phyloP scores from a whole-genome alignment of 1,139 yeast genomes.

The Yarrowia galli region DNA sequence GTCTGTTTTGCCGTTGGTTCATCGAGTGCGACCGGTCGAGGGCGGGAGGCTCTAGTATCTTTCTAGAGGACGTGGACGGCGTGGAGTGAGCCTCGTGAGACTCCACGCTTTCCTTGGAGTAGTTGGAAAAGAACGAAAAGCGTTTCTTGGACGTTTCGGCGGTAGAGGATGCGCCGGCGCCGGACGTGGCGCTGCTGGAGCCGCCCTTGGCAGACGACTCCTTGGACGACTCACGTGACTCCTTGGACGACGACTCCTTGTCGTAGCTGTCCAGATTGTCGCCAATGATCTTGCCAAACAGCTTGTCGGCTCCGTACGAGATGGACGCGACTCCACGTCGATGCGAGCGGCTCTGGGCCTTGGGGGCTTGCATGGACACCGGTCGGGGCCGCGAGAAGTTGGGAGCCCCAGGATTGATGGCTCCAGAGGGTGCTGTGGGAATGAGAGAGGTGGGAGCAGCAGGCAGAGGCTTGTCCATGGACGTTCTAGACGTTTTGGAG shows the following conservation, averaged over 20 bases:
- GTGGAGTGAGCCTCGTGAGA: constrained; percentile 3
- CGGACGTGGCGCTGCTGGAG: neutral
- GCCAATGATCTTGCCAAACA: constrained; percentile 47
- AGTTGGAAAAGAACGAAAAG: constrained; percentile 38
- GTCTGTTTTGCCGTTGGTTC: constrained; percentile 45
- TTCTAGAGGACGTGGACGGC: constrained; percentile 40
- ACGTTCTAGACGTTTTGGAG: neutral
- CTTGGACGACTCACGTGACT: neutral
- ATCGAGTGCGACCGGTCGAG: constrained; percentile 42
- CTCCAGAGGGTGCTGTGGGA: constrained; percentile 4
- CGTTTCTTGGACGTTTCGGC: constrained; percentile 14
- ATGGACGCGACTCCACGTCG: constrained; percentile 47
- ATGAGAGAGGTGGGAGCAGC: neutral
- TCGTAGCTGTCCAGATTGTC: constrained; percentile 1
- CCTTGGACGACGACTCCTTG: neutral
- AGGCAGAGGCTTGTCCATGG: constrained; percentile 11
- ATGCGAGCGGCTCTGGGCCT: constrained; percentile 41
- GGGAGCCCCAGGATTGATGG: constrained; percentile 19
- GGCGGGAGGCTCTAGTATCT: constrained; percentile 45
- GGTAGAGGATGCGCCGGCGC: neutral
- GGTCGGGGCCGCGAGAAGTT: constrained; percentile 32
- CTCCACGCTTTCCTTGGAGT: constrained; percentile 40
- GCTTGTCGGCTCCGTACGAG: constrained; percentile 47
- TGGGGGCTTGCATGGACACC: constrained; percentile 37
- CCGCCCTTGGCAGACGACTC: neutral